Base-by-base conservation (phyloP, 2,329 filamentous ascomycete genomes). In the Diplodia scrobiculata region DNA sequence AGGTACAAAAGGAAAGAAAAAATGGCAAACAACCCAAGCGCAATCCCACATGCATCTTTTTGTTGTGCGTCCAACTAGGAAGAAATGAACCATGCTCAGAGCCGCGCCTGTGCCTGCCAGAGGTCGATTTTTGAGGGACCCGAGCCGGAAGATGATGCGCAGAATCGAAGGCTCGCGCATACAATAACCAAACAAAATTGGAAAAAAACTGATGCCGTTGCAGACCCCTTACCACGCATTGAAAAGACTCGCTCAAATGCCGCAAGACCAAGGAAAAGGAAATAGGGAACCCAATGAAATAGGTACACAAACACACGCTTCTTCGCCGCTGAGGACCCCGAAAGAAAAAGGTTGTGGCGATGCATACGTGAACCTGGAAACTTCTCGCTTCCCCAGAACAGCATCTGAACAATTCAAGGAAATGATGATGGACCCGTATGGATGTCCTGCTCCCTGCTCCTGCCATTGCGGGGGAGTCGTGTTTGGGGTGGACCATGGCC, bases 221-320 rank as follows among this genome's bases (percentile, higher is more conserved):
- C 41, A 62, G 17, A 48, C 45, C 27, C 54, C 19, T 54, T 48
- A 51, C 63, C 47, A 34, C 19, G 27, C 27, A 38, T 25, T 14
- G 29, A 13, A 45, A 55, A 54, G 27, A 66, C 45, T 60, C 64
- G 64, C 64, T 66, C 64, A 66, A 66, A 66, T 66, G 64, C 64
- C 52, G 45, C 60, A 60, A 36, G 27, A 62, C 25, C 36, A 38
- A 63, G 32, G 47, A 14, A 38, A 38, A 34, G 41, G 38, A 48
- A 52, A 34, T 14, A n/a, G 38, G 5, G 50, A 50, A 47, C 41
- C 63, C 63, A 66, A 60, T 41, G 10, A 36, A 66, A 66, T 52
- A 66, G 41, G 29, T 66, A 66, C 64, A 66, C 58, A 62, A 63
- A 34, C 50, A 45, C 7, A 5, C 60, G 60, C 58, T 62, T 62